phyloP scores from a whole-genome alignment of 169 alveolate species.

The Amoebophrya sp. region DNA sequence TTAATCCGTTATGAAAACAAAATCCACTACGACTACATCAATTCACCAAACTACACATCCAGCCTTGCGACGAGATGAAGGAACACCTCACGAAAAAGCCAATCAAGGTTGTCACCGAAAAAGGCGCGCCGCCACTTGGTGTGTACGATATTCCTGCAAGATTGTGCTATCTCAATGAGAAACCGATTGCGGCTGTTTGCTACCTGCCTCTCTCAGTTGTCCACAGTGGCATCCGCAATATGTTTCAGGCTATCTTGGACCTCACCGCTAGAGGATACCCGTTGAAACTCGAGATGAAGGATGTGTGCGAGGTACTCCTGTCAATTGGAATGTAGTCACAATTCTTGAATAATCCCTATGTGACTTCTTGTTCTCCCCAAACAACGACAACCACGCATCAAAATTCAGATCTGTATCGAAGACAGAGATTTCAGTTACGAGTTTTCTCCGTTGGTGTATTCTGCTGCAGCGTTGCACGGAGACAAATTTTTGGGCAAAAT shows the following conservation, averaged over 20 bases:
- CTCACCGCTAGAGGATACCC: neutral
- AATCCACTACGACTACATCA: no score
- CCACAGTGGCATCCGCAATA: neutral
- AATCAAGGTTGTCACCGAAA: neutral
- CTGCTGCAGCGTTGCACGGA: neutral
- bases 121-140: neutral
- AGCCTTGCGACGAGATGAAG: conserved; percentile 21
- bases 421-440: neutral
- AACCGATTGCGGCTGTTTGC: neutral
- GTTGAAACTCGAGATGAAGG: neutral
- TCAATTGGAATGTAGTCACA: no score
- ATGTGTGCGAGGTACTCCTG: neutral
- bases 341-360: no score
- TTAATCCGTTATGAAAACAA: no score
- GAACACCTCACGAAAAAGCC: neutral
- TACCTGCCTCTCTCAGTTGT: neutral
- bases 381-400: no score
- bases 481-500: neutral
- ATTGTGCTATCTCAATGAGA: neutral
- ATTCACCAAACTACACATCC: no score
- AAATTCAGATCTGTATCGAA: neutral
- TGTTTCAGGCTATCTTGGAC: neutral
- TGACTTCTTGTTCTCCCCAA: no score
- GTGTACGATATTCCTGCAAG: neutral
- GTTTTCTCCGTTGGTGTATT: neutral